A percentile compares a stretch with the other conserved stretches of the same genome.
Conservation (phyloP, 768 basidiomycete genomes). For the Aureoboletus auriporus region DNA sequence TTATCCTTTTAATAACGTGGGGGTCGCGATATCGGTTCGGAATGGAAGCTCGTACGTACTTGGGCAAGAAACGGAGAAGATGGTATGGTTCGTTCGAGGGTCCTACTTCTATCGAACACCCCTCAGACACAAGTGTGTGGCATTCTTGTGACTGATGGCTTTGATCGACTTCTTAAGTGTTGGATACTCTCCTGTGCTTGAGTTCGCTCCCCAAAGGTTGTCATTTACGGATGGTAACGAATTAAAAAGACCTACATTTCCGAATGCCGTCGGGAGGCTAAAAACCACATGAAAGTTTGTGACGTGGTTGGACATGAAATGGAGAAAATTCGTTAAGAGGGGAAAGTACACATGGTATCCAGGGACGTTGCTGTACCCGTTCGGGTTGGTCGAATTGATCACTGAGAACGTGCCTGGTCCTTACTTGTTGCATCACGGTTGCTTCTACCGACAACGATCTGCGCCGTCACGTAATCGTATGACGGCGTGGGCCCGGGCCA, state of each 20-base stretch:
- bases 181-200: constrained; percentile 59
- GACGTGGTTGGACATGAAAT: constrained; percentile 11
- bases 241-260: constrained; percentile 44
- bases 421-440: too few species aligned
- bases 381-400: constrained; percentile 39
- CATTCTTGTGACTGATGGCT: not conserved
- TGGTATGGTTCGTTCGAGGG: constrained; percentile 66
- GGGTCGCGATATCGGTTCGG: constrained; percentile 83
- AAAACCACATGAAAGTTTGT: constrained; percentile 28
- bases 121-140: constrained; percentile 76
- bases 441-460: too few species aligned
- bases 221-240: constrained; percentile 39
- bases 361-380: constrained; percentile 39
- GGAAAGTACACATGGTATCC: constrained; percentile 52
- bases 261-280: not conserved
- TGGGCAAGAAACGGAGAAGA: constrained; percentile 72
- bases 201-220: constrained; percentile 50
- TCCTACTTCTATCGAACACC: constrained; percentile 84
- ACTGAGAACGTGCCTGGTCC: too few species aligned
- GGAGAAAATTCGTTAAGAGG: constrained; percentile 41
- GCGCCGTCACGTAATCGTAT: too few species aligned
- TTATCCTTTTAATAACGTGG: constrained; percentile 83
- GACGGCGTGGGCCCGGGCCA: too few species aligned
- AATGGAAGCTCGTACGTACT: constrained; percentile 81
- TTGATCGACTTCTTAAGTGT: constrained; percentile 37